Evolutionary conservation across 2,329 filamentous ascomycete genomes (phyloP), one percentile per base, ranked within the genome.

Genomic region (Botryotinia globosa): DNA sequence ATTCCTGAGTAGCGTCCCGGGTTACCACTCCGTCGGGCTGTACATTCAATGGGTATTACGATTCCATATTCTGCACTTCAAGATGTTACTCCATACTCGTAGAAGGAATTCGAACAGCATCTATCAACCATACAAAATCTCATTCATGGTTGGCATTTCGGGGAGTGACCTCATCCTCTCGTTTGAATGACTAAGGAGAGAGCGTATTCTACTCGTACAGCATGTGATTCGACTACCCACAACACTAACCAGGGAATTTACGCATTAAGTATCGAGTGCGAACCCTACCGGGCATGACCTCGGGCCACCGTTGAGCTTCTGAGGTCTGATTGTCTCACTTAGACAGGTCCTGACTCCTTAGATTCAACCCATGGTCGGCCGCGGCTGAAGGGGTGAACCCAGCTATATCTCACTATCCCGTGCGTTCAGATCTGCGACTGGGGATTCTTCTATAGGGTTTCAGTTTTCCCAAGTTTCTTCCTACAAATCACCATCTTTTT

Each of bases 11-110:
- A 42, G 63, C 37, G n/a, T 68, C 65, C 65, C 25, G 48, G 48
- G 48, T 68, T 68, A 68, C 65, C 65, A 68, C 51, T 68, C 65
- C 65, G 29, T 56, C 51, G 65, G 48, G 37, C 65, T 56, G 65
- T 68, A 68, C 37, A 68, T 68, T 56, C 65, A 48, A 48, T 48
- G 29, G 44, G 29, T n/a, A 65, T 48, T 48, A n/a, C 34, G 39
- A 42, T 42, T 67, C 34, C 45, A 56, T 22, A 42, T 39, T 54
- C 48, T 42, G 48, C 34, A 56, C 25, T 22, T 25, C 16, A 25
- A 56, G 56, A 39, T 39, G 25, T 37, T 66, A 51, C 32, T 48
- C 45, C 32, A 39, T 54, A 18, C n/a, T 56, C n/a, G n/a, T 18
- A 66, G 44, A 39, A 37, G 16, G 18, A 51, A 20, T 9, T 12